Percentiles rank a stretch among this genome's conserved stretches.
Evolutionary conservation across 495 filamentous ascomycete genomes (phyloP).

Genomic region (Clohesyomyces aquaticus): DNA sequence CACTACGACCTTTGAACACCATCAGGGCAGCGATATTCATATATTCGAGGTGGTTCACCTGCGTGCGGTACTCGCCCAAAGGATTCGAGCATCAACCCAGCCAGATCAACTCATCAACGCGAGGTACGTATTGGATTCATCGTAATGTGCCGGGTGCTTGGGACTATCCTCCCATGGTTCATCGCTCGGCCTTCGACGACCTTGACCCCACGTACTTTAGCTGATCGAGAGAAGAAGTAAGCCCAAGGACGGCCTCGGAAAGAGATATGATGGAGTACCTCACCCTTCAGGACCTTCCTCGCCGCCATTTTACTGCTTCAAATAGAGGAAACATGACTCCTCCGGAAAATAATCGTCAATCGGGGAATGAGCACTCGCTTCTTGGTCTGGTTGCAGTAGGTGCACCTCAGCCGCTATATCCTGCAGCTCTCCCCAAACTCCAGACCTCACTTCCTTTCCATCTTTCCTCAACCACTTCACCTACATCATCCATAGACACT

Average conservation of each 20-base stretch:
- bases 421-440: slow-evolving; percentile 6
- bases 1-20: neutral
- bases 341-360: neutral
- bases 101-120: too few species aligned
- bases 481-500: neutral
- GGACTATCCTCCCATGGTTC: too few species aligned
- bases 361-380: neutral
- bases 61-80: slow-evolving; percentile 1
- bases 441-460: neutral
- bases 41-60: slow-evolving; percentile 12
- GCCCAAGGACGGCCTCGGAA: neutral
- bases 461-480: neutral
- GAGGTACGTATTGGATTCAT: too few species aligned
- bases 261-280: slow-evolving; percentile 24
- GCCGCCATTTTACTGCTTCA: slow-evolving; percentile 2
- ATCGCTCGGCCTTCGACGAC: too few species aligned
- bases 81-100: too few species aligned
- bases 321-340: slow-evolving; percentile 17
- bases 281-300: slow-evolving; percentile 26
- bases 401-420: slow-evolving; percentile 10
- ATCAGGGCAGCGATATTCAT: neutral
- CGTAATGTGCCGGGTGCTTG: too few species aligned
- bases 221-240: too few species aligned
- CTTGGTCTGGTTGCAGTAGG: slow-evolving; percentile 26
- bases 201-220: too few species aligned